phyloP scores from a whole-genome alignment of 2,329 filamentous ascomycete genomes.

The Chaetomiaceae sp. region DNA sequence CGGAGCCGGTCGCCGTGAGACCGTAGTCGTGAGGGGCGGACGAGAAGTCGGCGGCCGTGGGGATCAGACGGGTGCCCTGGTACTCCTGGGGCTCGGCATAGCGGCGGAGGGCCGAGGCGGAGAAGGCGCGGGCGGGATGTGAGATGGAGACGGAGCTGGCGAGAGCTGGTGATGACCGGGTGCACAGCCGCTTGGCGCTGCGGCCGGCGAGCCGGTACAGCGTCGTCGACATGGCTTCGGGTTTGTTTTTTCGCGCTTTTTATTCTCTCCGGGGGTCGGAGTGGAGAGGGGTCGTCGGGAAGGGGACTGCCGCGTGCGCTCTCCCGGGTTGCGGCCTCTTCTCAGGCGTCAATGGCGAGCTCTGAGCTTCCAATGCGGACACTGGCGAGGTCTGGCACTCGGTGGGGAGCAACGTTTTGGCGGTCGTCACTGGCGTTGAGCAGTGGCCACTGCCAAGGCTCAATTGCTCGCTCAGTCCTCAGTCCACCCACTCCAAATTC shows the following conservation, averaged over 20 bases:
- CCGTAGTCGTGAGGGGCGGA: conserved; percentile 46
- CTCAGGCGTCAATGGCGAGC: conserved; percentile 30
- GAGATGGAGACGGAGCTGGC: conserved; percentile 20
- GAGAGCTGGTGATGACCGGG: conserved; percentile 18
- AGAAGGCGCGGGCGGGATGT: conserved; percentile 51
- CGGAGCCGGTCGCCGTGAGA: conserved; percentile 23
- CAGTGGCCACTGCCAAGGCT: conserved; percentile 18
- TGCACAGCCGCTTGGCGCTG: conserved; percentile 62
- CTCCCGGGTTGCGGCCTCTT: conserved; percentile 28
- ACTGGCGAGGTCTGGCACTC: neutral
- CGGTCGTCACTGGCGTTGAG: conserved; percentile 16
- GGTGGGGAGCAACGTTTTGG: conserved; percentile 19
- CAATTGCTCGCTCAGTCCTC: neutral
- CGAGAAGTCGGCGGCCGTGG: conserved; percentile 60
- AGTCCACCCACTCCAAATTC: neutral
- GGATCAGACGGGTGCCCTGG: conserved; percentile 58
- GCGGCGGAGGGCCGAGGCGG: conserved; percentile 57
- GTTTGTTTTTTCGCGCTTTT: too few species aligned
- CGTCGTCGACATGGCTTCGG: conserved; percentile 59
- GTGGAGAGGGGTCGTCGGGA: conserved; percentile 29
- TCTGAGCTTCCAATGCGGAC: conserved; percentile 17
- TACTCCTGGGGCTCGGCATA: conserved; percentile 53
- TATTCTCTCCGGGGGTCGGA: too few species aligned
- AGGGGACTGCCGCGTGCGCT: conserved; percentile 18
- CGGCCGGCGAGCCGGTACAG: conserved; percentile 69